Percentiles rank a stretch among this genome's conserved stretches.
Conservation (phyloP, 106 monocot species). For the Platanthera zijinensis region DNA sequence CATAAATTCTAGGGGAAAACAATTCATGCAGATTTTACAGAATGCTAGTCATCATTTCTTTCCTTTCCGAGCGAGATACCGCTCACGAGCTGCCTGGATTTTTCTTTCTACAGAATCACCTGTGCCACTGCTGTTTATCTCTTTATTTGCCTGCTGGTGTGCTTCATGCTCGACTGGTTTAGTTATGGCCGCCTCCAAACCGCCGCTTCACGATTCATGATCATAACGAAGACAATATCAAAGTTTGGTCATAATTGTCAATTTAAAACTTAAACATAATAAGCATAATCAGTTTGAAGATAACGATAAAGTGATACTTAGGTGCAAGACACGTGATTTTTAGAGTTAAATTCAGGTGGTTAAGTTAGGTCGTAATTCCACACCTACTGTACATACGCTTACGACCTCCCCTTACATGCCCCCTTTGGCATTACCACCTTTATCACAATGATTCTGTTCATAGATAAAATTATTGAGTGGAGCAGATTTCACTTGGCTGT, state of each 20-base stretch:
- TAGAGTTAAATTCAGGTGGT: too few species aligned
- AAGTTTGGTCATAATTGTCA: too few species aligned
- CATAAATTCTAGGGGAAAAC: too few species aligned
- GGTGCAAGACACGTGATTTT: too few species aligned
- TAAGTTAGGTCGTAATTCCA: too few species aligned
- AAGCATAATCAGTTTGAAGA: background rate
- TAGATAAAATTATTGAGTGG: too few species aligned
- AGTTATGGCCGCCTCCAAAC: conserved; percentile 11
- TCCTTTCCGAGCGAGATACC: conserved; percentile 88
- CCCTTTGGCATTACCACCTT: too few species aligned
- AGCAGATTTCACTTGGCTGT: too few species aligned
- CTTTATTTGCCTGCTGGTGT: conserved; percentile 7
- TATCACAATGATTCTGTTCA: too few species aligned
- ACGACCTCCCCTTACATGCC: too few species aligned
- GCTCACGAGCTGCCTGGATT: conserved; percentile 88
- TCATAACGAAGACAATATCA: background rate
- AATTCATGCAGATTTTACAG: background rate
- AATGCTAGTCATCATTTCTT: conserved; percentile 39
- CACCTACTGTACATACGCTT: too few species aligned
- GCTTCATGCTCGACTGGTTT: conserved; percentile 7
- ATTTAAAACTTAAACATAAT: background rate
- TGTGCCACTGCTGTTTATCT: background rate
- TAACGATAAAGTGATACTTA: too few species aligned
- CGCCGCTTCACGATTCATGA: conserved; percentile 43
- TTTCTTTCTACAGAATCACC: conserved; percentile 46